Evolutionary conservation across 768 basidiomycete genomes (phyloP), one percentile per base, ranked within the genome.

Genomic region (Lentinula sp.): DNA sequence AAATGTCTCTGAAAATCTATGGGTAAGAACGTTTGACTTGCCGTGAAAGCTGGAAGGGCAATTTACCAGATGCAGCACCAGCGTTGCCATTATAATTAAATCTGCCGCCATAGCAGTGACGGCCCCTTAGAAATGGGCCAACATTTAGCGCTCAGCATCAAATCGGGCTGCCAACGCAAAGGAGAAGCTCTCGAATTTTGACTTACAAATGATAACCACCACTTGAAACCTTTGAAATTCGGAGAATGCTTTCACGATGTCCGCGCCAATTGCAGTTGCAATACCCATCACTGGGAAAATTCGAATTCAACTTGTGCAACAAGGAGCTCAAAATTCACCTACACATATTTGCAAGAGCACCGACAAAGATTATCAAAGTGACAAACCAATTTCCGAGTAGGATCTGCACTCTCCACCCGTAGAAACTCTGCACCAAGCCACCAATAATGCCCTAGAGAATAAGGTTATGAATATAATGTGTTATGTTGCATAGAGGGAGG

Each of bases 341-440:
- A 54, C 53, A 35, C 35, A 23, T 39, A 39, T 54, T 54, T 16
- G 36, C 36, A 6, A 54, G 5, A n/a, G 35, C 53, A 18, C 53
- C 53, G 10, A 54, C 8, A 41, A 54, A 54, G 16, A 54, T 54
- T 2, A 37, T 20, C 16, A 35, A 6, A 0, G 53, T 20, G 16
- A 54, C 18, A 41, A 54, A 18, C 53, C 53, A 37, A 10, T 39
- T 36, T 16, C 18, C 12, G 6, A 37, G 16, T 6, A 54, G 35
- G 53, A 54, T 39, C 28, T 54, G 35, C 9, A 54, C 33, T 37
- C 53, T 20, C 53, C 53, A 54, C 15, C 61, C 54, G 45, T 55
- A 61, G 18, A 61, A 61, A 12, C 53, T 32, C 23, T 61, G 61
- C 8, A 57, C 54, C 43, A 61, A 39, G 6, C 61, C 61, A 28